Percentiles rank a stretch among this genome's conserved stretches.
Evolutionary conservation across 257 asterid genomes (phyloP).

Genomic region (Lantana camara): DNA sequence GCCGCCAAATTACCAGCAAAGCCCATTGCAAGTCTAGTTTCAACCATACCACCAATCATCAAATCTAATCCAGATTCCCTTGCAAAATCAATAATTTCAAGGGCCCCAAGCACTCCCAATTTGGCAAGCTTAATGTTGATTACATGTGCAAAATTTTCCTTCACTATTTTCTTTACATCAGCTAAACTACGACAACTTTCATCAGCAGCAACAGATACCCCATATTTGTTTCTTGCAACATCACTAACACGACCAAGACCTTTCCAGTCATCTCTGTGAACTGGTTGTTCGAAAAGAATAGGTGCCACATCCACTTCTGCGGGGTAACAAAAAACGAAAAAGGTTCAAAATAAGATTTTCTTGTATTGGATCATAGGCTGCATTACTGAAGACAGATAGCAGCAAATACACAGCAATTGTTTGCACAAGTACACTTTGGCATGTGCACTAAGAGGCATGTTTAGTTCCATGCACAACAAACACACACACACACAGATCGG

Average conservation of each 20-base stretch:
- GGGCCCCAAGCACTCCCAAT: constrained; percentile 84
- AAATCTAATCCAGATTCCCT: constrained; percentile 65
- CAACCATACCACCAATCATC: constrained; percentile 99
- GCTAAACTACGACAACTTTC: constrained; percentile 82
- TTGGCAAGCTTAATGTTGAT: constrained; percentile 88
- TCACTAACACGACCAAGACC: constrained; percentile 73
- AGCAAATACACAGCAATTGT: background rate
- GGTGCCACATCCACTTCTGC: constrained; percentile 86
- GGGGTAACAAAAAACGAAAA: background rate
- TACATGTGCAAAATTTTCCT: constrained; percentile 75
- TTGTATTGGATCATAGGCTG: background rate
- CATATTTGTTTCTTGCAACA: constrained; percentile 65
- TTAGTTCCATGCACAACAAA: background rate
- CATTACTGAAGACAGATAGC: background rate
- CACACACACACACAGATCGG: background rate
- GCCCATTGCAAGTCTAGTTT: constrained; percentile 93
- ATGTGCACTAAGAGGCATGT: background rate
- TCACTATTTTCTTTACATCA: constrained; percentile 72
- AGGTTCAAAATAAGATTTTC: background rate
- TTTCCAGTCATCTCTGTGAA: constrained; percentile 88
- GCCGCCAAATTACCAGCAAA: constrained; percentile 94
- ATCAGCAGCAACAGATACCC: constrained; percentile 88
- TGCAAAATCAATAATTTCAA: constrained; percentile 71
- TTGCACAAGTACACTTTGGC: background rate
- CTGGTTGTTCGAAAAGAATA: constrained; percentile 87